Evolutionary conservation across 2,329 filamentous ascomycete species (phyloP), one percentile per base, ranked within the genome.

Genomic region (Pseudogymnoascus sp.): DNA sequence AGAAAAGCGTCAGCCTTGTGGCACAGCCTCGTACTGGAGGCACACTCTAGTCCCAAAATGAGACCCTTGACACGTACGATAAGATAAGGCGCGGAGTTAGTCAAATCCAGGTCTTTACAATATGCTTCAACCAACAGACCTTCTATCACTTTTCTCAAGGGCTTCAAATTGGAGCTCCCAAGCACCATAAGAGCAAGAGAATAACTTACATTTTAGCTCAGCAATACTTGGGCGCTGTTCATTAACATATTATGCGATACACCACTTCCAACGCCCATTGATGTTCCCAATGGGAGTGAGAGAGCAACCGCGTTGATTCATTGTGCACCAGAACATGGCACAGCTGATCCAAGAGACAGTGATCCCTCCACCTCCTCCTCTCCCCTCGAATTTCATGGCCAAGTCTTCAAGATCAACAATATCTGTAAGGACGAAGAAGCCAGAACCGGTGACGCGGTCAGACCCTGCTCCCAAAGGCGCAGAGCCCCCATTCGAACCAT

Each of bases 401-500:
- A 35, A 5, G 13, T 35, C n/a, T 33, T 33, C 17, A n/a, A 57
- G 50, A 33, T 33, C 28, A 57, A 15, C n/a, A 21, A 35, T 57
- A 57, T 57, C 50, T 4, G n/a, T 57, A 57, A 57, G 50, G 17
- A 35, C 50, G 26, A 19, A 57, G 28, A 57, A 33, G n/a, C 15
- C 9, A 35, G 28, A 57, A 15, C 11, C 28, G 6, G 2, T 17
- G 17, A 57, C 50, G 4, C 28, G 17, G 17, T 4, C 5, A 13
- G n/a, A 8, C 9, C 9, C 5, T 6, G 10, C 5, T 6, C 28
- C n/a, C 6, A 35, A 13, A 35, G 10, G n/a, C 17, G 17, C 10
- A 4, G 28, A 57, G 50, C 11, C 17, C 4, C 50, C 28, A 9
- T 73, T 72, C 60, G 63, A 67, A 53, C 69, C 67, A 26, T 71